Evolutionary conservation across 495 filamentous ascomycete genomes (phyloP).

Genomic region (Echria macrotheca): DNA sequence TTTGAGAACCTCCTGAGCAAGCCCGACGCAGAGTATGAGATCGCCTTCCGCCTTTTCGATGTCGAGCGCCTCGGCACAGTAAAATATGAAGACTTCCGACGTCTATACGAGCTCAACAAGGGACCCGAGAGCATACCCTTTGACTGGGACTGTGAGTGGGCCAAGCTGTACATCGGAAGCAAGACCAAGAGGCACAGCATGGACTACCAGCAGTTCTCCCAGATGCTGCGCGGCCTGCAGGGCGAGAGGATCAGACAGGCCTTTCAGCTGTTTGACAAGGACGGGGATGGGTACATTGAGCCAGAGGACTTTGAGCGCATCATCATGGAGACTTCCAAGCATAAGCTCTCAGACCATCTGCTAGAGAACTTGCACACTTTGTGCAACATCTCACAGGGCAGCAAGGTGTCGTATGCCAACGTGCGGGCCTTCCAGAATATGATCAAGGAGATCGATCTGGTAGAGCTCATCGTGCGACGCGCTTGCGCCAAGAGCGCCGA

Average conservation of each 20-base stretch:
- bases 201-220: slow-evolving; percentile 94
- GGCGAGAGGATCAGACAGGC: slow-evolving; percentile 93
- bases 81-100: slow-evolving; percentile 79
- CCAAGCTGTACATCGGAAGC: slow-evolving; percentile 84
- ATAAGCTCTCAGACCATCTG: slow-evolving; percentile 96
- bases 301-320: slow-evolving; percentile 95
- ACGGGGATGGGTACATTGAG: slow-evolving; percentile 95
- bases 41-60: slow-evolving; percentile 95
- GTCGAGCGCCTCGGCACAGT: slow-evolving; percentile 72
- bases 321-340: slow-evolving; percentile 84
- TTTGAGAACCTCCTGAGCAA: slow-evolving; percentile 92
- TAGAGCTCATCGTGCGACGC: slow-evolving; percentile 83
- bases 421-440: slow-evolving; percentile 97
- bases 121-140: slow-evolving; percentile 78
- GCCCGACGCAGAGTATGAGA: slow-evolving; percentile 97
- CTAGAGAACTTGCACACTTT: slow-evolving; percentile 89
- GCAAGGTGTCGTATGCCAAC: slow-evolving; percentile 94
- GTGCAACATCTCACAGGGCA: slow-evolving; percentile 88
- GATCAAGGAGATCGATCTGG: slow-evolving; percentile 94
- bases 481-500: slow-evolving; percentile 79
- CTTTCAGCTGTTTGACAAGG: slow-evolving; percentile 85
- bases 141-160: slow-evolving; percentile 96
- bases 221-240: slow-evolving; percentile 94
- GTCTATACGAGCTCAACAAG: slow-evolving; percentile 78
- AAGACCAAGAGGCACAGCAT: slow-evolving; percentile 79